phyloP scores from a whole-genome alignment of 176 grass and related monocot species.

The Bromus sterilis region DNA sequence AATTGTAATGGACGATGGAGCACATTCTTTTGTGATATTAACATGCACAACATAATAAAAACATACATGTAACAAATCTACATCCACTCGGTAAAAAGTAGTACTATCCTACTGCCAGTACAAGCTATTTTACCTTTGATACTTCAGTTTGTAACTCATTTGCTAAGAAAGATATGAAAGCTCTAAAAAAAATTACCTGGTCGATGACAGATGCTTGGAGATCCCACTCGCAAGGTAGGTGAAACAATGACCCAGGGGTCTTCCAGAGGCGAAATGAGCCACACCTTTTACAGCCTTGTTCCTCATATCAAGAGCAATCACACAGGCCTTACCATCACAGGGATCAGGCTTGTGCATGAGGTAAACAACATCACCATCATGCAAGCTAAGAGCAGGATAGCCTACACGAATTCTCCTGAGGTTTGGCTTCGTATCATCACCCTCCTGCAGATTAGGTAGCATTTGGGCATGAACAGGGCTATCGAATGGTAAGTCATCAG shows the following conservation, averaged over 20 bases:
- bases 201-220: not conserved
- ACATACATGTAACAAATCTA: not conserved
- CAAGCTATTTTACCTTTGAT: not conserved
- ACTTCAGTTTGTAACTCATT: not conserved
- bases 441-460: not conserved
- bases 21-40: not conserved
- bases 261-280: not conserved
- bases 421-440: not conserved
- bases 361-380: slow-evolving; percentile 11
- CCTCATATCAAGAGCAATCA: slow-evolving; percentile 2
- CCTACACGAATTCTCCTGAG: not conserved
- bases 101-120: not conserved
- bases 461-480: not conserved
- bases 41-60: not conserved
- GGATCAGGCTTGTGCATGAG: not conserved
- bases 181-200: not conserved
- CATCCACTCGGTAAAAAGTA: not conserved
- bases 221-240: not conserved
- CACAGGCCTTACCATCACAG: not conserved
- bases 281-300: not conserved
- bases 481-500: not conserved
- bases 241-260: not conserved
- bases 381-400: slow-evolving; percentile 11
- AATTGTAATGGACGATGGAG: not conserved
- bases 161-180: not conserved